Percentiles rank a stretch among this genome's conserved stretches.
phyloP scores from a whole-genome alignment of 768 basidiomycete genomes.

The Pseudohyphozyma bogoriensis region DNA sequence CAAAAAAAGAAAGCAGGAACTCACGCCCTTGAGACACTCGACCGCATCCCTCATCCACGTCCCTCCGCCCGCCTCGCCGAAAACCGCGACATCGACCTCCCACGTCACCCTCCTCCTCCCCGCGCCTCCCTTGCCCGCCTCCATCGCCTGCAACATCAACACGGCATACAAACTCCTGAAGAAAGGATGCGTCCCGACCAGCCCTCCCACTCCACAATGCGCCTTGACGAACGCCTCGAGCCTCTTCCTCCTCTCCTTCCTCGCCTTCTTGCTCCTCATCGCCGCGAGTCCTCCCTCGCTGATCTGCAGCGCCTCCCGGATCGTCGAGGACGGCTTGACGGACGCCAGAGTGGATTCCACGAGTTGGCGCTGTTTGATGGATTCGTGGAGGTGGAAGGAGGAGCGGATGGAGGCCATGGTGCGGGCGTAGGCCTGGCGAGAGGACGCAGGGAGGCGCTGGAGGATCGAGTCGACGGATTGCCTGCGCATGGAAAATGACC shows the following conservation, averaged over 20 bases:
- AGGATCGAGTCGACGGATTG: slow-evolving; percentile 18
- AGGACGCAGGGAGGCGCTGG: slow-evolving; percentile 6
- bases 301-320: slow-evolving; percentile 10
- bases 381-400: slow-evolving; percentile 26
- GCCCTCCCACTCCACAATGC: slow-evolving; percentile 7
- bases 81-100: slow-evolving; percentile 26
- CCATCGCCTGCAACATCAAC: slow-evolving; percentile 18
- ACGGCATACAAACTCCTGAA: slow-evolving; percentile 12
- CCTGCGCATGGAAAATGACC: background rate
- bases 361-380: background rate
- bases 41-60: slow-evolving; percentile 19
- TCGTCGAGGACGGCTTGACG: background rate
- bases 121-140: slow-evolving; percentile 11
- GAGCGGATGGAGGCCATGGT: slow-evolving; percentile 16
- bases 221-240: slow-evolving; percentile 11
- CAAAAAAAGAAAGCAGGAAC: background rate
- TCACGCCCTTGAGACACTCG: slow-evolving; percentile 24
- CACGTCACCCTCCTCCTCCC: slow-evolving; percentile 22
- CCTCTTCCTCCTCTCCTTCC: background rate
- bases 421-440: slow-evolving; percentile 18
- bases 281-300: slow-evolving; percentile 9
- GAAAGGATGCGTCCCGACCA: slow-evolving; percentile 28
- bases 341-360: slow-evolving; percentile 9
- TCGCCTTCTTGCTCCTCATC: slow-evolving; percentile 9
- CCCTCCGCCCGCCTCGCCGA: slow-evolving; percentile 25